phyloP scores from a whole-genome alignment of 192 early-diverging fungal species.

The Entomortierella parvispora region DNA sequence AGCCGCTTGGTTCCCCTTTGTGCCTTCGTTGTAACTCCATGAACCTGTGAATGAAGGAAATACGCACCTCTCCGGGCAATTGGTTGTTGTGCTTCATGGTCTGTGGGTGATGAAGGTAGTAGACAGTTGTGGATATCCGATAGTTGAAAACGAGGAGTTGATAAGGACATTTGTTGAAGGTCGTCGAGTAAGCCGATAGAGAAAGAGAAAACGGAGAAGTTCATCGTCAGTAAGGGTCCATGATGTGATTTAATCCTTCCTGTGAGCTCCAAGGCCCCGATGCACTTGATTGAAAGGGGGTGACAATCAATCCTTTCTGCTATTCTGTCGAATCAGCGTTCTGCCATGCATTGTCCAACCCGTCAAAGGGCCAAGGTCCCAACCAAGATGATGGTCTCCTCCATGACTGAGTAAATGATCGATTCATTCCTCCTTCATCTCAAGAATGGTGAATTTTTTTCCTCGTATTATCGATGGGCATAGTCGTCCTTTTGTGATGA shows the following conservation, averaged over 20 bases:
- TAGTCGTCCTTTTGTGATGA: too few relatives aligned
- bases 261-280: not conserved
- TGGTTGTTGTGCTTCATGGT: conserved; percentile 57
- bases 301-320: too few relatives aligned
- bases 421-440: too few relatives aligned
- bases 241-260: not conserved
- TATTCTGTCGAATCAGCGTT: too few relatives aligned
- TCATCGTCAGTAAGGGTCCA: conserved; percentile 13
- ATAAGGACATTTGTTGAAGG: not conserved
- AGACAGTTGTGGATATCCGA: not conserved
- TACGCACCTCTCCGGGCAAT: conserved; percentile 55
- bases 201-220: not conserved
- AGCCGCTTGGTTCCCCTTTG: not conserved
- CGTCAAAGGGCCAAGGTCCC: too few relatives aligned
- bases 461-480: too few relatives aligned
- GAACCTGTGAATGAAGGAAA: not conserved
- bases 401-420: too few relatives aligned
- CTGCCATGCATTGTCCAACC: too few relatives aligned
- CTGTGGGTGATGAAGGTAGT: conserved; percentile 1
- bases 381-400: too few relatives aligned
- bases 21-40: not conserved
- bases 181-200: not conserved
- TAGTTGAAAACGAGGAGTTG: conserved; percentile 3
- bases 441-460: too few relatives aligned
- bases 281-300: not conserved